These are phyloP conservation scores for Singerocomus rubriflavus DNA, from an alignment of 1,284 basidiomycete genomes.

Conservation along the genomic window DNA sequence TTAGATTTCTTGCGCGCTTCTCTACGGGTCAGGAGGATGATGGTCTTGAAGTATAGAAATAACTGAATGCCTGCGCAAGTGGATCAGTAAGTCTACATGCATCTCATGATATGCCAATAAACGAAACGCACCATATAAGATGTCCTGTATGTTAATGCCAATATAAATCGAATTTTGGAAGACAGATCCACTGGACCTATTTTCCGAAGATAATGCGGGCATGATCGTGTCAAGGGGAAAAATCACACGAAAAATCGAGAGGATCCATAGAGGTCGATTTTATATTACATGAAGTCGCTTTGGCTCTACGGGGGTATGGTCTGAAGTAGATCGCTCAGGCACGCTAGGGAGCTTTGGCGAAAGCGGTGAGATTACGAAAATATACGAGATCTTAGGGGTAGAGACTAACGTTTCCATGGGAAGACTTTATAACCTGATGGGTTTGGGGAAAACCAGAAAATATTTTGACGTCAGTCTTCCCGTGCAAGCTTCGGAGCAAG, in stretches of 20 bases:
- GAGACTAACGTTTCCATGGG: background rate
- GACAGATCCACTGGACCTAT: too few relatives aligned
- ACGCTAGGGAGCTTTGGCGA: background rate
- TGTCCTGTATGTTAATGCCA: slow-evolving; percentile 19
- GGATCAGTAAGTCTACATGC: background rate
- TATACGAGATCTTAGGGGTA: background rate
- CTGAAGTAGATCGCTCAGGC: background rate
- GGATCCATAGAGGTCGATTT: background rate
- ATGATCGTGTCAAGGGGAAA: background rate
- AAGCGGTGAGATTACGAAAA: background rate
- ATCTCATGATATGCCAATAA: too few relatives aligned
- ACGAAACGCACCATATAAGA: slow-evolving; percentile 26
- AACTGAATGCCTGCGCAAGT: slow-evolving; percentile 19
- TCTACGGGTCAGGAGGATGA: slow-evolving; percentile 12
- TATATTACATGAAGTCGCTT: slow-evolving; percentile 1
- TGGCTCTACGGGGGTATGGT: background rate
- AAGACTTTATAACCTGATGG: background rate
- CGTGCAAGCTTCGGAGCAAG: background rate
- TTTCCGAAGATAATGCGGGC: background rate
- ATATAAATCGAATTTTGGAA: slow-evolving; percentile 22
- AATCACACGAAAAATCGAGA: background rate
- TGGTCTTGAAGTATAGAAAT: slow-evolving; percentile 24
- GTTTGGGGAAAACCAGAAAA: background rate
- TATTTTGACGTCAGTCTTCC: background rate
- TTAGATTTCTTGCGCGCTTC: slow-evolving; percentile 6